Percentiles rank a stretch among this genome's conserved stretches.
phyloP scores from a whole-genome alignment of 345 rosid species.

The Eucalyptus camaldulensis region DNA sequence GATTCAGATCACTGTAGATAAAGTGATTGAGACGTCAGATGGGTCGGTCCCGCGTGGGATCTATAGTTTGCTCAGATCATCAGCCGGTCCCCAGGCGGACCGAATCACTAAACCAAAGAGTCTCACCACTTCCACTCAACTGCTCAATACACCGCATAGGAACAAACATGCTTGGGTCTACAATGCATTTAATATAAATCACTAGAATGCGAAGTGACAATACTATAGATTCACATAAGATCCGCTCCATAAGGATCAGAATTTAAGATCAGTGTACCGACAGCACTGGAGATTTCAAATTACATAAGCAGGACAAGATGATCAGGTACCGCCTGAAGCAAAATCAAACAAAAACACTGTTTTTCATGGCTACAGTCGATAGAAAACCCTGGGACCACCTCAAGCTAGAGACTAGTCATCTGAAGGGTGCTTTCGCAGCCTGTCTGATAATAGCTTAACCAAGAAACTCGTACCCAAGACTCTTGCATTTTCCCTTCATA shows the following conservation, averaged over 20 bases:
- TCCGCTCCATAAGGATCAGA: background rate
- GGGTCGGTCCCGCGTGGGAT: background rate
- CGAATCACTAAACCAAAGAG: background rate
- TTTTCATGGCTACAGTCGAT: background rate
- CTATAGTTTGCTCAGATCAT: background rate
- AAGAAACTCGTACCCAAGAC: background rate
- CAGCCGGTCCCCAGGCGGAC: background rate
- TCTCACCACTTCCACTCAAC: background rate
- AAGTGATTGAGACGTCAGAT: background rate
- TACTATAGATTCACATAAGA: background rate
- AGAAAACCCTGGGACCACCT: background rate
- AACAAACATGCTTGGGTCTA: background rate
- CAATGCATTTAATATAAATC: background rate
- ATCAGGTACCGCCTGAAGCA: background rate
- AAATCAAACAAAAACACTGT: background rate
- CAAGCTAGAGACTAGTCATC: background rate
- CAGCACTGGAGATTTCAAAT: background rate
- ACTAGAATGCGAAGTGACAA: background rate
- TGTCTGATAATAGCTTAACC: background rate
- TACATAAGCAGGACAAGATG: background rate
- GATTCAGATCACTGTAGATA: background rate
- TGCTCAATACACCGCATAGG: background rate
- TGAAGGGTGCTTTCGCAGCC: background rate
- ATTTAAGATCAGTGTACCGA: background rate
- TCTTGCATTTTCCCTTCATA: background rate